Evolutionary conservation across 345 rosid species (phyloP).

Genomic region (Citrus mangshanensis): DNA sequence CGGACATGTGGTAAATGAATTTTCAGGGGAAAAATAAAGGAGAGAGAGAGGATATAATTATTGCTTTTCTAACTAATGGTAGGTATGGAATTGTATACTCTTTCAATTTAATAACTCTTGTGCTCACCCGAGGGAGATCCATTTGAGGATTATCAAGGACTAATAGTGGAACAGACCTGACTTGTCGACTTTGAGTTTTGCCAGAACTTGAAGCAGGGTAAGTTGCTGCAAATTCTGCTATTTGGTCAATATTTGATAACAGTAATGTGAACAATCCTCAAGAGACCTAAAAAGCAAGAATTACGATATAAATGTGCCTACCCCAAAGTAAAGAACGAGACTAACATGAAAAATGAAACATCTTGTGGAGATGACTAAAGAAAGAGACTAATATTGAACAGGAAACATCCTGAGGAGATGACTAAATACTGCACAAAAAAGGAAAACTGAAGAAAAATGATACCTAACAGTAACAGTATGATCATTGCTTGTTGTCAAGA

Average conservation of each 20-base stretch:
- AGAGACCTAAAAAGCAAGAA: neutral
- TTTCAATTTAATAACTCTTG: neutral
- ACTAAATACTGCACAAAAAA: too few species aligned
- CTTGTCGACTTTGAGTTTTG: slow-evolving; percentile 27
- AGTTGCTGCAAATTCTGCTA: slow-evolving; percentile 22
- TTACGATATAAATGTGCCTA: neutral
- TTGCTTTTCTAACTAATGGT: neutral
- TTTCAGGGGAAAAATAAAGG: too few species aligned
- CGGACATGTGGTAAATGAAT: slow-evolving; percentile 1
- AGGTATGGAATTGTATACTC: neutral
- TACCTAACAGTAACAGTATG: too few species aligned
- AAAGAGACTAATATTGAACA: too few species aligned
- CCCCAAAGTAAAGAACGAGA: too few species aligned
- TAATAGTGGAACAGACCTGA: neutral
- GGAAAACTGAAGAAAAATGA: too few species aligned
- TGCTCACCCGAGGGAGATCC: slow-evolving; percentile 42
- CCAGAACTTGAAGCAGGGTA: slow-evolving; percentile 42
- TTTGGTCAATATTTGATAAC: neutral
- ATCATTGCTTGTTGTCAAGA: neutral
- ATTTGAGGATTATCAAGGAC: neutral
- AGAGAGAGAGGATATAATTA: neutral
- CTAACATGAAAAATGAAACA: too few species aligned
- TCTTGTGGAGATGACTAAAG: too few species aligned
- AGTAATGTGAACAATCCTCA: neutral
- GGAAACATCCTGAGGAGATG: too few species aligned